A percentile compares a stretch with the other conserved stretches of the same genome.
These are phyloP conservation scores for Elaphomyces granulatus DNA, from an alignment of 495 filamentous ascomycete species.

Conservation along the genomic window DNA sequence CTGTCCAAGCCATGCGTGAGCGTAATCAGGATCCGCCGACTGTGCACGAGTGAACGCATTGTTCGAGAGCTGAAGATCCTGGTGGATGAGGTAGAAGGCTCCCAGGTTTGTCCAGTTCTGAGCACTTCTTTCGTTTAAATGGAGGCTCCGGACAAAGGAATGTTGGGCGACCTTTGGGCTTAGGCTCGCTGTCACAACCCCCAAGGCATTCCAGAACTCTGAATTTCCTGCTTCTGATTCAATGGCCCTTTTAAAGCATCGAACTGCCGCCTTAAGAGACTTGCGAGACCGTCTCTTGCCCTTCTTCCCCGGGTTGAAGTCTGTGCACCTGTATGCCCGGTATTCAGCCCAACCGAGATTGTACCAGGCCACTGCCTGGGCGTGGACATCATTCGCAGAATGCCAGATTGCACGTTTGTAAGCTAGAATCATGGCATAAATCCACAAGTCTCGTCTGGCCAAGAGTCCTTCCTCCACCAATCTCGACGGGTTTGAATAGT, in stretches of 20 bases:
- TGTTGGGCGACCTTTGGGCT: slow-evolving; percentile 88
- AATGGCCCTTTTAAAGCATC: slow-evolving; percentile 93
- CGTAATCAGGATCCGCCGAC: slow-evolving; percentile 83
- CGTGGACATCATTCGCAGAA: slow-evolving; percentile 61
- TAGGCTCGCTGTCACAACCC: slow-evolving; percentile 70
- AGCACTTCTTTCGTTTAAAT: slow-evolving; percentile 76
- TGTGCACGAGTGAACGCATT: slow-evolving; percentile 82
- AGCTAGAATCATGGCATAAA: slow-evolving; percentile 62
- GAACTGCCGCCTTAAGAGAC: slow-evolving; percentile 67
- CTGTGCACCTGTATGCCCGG: slow-evolving; percentile 53
- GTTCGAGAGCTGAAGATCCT: slow-evolving; percentile 70
- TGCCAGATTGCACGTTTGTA: slow-evolving; percentile 73
- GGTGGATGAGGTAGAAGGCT: slow-evolving; percentile 68
- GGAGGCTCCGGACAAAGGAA: slow-evolving; percentile 78
- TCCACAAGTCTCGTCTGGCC: slow-evolving; percentile 21
- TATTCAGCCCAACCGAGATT: slow-evolving; percentile 94
- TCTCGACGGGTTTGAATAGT: slow-evolving; percentile 22
- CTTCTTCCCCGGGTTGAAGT: slow-evolving; percentile 23
- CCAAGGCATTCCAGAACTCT: slow-evolving; percentile 96
- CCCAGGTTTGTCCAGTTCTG: slow-evolving; percentile 85
- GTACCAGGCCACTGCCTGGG: slow-evolving; percentile 92
- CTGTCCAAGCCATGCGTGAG: slow-evolving; percentile 87
- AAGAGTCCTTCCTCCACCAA: slow-evolving; percentile 15
- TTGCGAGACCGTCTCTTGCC: slow-evolving; percentile 34
- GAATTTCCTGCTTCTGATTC: slow-evolving; percentile 89